Conservation (phyloP, 768 basidiomycete genomes). For the Leccinum ochraceum region DNA sequence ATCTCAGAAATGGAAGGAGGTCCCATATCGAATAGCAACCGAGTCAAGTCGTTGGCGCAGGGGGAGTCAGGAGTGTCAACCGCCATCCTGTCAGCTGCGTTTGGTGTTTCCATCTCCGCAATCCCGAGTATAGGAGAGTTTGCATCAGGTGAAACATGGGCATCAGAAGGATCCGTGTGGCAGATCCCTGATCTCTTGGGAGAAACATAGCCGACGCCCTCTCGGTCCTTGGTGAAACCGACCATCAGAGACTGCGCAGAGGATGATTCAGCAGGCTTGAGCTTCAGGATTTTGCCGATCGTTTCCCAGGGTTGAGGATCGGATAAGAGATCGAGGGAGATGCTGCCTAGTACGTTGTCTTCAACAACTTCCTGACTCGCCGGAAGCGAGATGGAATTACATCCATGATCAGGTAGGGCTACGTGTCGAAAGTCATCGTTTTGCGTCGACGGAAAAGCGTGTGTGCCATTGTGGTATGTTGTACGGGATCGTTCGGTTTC, state of each 20-base stretch:
- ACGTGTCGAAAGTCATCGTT: neutral
- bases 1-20: neutral
- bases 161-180: neutral
- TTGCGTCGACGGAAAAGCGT: neutral
- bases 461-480: neutral
- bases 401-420: neutral
- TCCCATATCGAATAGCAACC: neutral
- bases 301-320: slow-evolving; percentile 35
- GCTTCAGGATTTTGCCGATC: slow-evolving; percentile 29
- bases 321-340: slow-evolving; percentile 29
- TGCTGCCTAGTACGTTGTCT: neutral
- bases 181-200: neutral
- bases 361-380: neutral
- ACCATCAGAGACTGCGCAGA: slow-evolving; percentile 5
- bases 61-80: neutral
- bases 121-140: neutral
- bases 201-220: slow-evolving; percentile 29
- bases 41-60: neutral
- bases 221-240: slow-evolving; percentile 23
- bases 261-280: slow-evolving; percentile 7
- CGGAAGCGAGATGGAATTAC: neutral
- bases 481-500: neutral
- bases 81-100: neutral
- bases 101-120: slow-evolving; percentile 2
- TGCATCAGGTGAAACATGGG: neutral